These are phyloP conservation scores for Botrytis squamosa DNA, from an alignment of 2,329 filamentous ascomycete species.

Conservation along the genomic window DNA sequence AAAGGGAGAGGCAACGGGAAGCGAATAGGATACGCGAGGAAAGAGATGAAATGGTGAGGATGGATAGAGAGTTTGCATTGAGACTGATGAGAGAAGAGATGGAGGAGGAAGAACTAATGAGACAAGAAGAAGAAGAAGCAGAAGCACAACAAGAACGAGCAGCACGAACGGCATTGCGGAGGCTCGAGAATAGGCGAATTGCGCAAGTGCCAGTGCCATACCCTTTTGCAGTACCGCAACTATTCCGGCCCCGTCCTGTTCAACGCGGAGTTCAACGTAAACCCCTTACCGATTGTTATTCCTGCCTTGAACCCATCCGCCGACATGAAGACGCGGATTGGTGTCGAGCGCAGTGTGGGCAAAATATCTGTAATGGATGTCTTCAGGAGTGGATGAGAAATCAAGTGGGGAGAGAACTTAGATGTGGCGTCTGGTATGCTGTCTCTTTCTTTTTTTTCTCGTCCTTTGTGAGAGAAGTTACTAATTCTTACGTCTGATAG, in stretches of 20 bases:
- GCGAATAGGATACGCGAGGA: background rate
- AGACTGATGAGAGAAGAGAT: background rate
- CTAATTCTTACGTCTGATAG: background rate
- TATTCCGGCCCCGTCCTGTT: background rate
- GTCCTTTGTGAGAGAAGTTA: too few relatives aligned
- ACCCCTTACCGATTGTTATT: background rate
- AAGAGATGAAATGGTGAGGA: background rate
- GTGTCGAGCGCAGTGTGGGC: conserved; percentile 6
- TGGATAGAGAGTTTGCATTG: background rate
- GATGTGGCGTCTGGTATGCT: conserved; percentile 4
- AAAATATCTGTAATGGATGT: background rate
- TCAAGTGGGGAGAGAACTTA: background rate
- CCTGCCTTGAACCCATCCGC: background rate
- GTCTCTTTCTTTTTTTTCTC: too few relatives aligned
- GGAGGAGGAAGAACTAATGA: background rate
- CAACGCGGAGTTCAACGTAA: background rate
- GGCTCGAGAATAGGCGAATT: background rate
- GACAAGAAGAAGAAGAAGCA: background rate
- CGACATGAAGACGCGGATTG: background rate
- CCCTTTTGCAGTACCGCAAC: background rate
- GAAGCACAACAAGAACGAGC: background rate
- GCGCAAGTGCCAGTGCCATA: background rate
- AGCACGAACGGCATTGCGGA: background rate
- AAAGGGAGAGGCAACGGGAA: background rate
- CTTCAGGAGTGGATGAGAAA: background rate